Evolutionary conservation across 139 green algal genomes (phyloP).

Genomic region (Mesotaenium endlicherianum): DNA sequence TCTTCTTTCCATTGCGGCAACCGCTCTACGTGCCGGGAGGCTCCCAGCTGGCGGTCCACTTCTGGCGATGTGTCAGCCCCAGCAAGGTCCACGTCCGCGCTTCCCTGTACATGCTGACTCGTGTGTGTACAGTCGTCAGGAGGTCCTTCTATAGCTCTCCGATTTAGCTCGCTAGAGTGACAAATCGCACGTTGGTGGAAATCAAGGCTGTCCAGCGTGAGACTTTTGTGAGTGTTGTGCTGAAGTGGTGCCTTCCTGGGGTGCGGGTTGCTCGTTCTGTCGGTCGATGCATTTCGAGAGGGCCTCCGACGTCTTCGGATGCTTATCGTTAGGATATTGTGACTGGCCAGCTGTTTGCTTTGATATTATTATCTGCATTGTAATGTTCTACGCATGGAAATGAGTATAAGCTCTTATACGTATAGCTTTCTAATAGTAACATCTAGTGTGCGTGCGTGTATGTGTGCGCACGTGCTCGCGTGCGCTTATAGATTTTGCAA

Average conservation of each 20-base stretch:
- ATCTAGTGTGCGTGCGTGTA: no score
- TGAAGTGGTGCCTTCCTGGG: background rate
- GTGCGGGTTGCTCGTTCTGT: background rate
- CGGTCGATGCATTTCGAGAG: no score
- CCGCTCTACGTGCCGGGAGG: conserved; percentile 71
- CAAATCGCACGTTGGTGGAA: background rate
- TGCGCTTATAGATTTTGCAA: no score
- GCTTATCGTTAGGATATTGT: no score
- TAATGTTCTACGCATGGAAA: no score
- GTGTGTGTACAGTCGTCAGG: background rate
- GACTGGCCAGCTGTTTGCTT: no score
- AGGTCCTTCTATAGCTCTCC: background rate
- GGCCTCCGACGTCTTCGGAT: no score
- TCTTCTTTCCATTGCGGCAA: conserved; percentile 90
- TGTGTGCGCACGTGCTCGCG: no score
- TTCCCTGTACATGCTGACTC: no score
- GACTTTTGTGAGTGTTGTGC: background rate
- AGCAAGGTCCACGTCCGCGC: conserved; percentile 74
- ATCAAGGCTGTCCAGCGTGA: background rate
- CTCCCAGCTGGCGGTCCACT: conserved; percentile 62
- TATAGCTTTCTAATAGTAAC: no score
- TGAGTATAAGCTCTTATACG: no score
- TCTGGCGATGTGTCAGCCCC: conserved; percentile 78
- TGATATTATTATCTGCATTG: no score
- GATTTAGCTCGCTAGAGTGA: background rate